Base-by-base conservation (phyloP, 2,329 filamentous ascomycete species). In the Rosellinia necatrix region DNA sequence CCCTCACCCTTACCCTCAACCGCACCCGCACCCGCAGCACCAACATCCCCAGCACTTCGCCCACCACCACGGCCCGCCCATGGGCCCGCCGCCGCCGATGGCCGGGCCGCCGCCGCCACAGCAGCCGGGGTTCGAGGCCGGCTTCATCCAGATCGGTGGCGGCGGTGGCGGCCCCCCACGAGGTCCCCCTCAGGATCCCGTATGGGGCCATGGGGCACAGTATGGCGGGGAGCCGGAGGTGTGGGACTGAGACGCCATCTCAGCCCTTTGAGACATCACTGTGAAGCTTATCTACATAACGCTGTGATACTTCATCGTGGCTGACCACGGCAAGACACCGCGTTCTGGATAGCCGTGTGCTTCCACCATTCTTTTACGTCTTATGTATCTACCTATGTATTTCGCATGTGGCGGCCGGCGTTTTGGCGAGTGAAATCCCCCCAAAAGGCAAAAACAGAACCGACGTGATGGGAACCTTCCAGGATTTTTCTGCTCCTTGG, bases 131-230 rank as follows among this genome's bases (percentile, higher is more conserved):
- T 69, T 69, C 32, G 65, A 67, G n/a, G 54, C 34, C 34, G 67
- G 67, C 24, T 69, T 69, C 47, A 67, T 69, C 32, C 66, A 69
- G 49, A 37, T 69, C 6, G 59, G 60, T 15, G 60, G 58, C n/a
- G 49, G 49, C 24, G 57, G 57, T 12, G 59, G 61, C 15, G 51
- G 37, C n/a, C 57, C 56, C 3, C 61, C 57, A 1, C 60, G 56
- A 1, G 27, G 38, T 7, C 60, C 58, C 4, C 47, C 50, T 10
- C 56, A 44, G 3, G 61, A 62, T 15, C 58, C 56, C 5, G 49
- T 42, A 19, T 66, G 64, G 63, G 58, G 54, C 12, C 29, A 46
- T 34, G 43, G 49, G 8, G 29, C 43, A 3, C 48, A 49, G 8
- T 46, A 59, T 21, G 30, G 48, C 25, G 50, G 37, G 12, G 43